phyloP scores from a whole-genome alignment of 768 basidiomycete genomes.

The Cyclocybe aegerita region DNA sequence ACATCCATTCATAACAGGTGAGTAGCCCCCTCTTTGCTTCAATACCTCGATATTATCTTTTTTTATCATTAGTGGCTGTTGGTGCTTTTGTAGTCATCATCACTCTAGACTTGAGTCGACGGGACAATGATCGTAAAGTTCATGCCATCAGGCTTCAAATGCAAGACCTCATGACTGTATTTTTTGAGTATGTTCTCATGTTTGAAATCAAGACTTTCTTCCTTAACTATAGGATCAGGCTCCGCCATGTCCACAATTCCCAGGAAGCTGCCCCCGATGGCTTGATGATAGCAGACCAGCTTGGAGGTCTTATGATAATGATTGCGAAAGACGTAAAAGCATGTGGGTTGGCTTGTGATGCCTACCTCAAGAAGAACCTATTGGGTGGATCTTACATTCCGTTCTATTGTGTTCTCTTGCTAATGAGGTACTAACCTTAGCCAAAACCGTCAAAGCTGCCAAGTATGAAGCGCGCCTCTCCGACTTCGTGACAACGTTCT shows the following conservation, averaged over 20 bases:
- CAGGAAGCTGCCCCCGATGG: slow-evolving; percentile 30
- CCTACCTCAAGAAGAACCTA: slow-evolving; percentile 43
- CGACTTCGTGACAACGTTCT: slow-evolving; percentile 30
- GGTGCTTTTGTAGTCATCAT: slow-evolving; percentile 50
- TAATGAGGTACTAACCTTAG: slow-evolving; percentile 13
- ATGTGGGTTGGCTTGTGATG: slow-evolving; percentile 45
- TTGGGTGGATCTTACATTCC: slow-evolving; percentile 23
- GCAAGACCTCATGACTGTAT: slow-evolving; percentile 45
- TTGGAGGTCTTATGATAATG: slow-evolving; percentile 23
- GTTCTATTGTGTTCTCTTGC: slow-evolving; percentile 3
- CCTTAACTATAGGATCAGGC: slow-evolving; percentile 15
- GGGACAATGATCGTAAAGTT: slow-evolving; percentile 53
- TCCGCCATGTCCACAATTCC: slow-evolving; percentile 26
- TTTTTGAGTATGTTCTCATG: slow-evolving; percentile 40
- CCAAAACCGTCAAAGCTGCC: slow-evolving; percentile 33
- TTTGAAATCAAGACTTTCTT: neutral
- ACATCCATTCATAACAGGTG: slow-evolving; percentile 38
- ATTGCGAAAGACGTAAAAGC: slow-evolving; percentile 41
- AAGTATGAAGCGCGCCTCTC: slow-evolving; percentile 39
- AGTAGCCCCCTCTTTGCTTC: neutral
- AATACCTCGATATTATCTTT: neutral
- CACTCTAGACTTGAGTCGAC: slow-evolving; percentile 44
- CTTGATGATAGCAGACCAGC: slow-evolving; percentile 24
- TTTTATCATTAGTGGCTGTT: slow-evolving; percentile 35
- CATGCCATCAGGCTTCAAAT: slow-evolving; percentile 46